These are phyloP conservation scores for Dendrobium officinale DNA, from an alignment of 106 monocot genomes.

Conservation along the genomic window DNA sequence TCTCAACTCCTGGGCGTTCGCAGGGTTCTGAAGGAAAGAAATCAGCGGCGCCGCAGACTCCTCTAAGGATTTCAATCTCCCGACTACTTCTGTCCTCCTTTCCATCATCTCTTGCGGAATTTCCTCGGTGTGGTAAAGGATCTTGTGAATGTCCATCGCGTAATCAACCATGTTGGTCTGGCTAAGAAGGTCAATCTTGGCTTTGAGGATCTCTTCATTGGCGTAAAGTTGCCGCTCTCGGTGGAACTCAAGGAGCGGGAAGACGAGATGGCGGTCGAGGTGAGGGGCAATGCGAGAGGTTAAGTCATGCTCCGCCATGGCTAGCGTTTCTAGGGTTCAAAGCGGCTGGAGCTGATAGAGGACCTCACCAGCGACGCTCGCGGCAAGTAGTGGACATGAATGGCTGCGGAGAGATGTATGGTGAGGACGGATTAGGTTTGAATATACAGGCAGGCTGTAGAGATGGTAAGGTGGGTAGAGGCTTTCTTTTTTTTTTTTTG, in stretches of 20 bases:
- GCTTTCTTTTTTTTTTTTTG: too few species aligned
- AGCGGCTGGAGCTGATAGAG: too few species aligned
- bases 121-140: constrained; percentile 76
- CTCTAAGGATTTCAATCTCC: constrained; percentile 69
- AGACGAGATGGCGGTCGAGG: constrained; percentile 83
- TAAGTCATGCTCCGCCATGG: constrained; percentile 71
- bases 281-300: constrained; percentile 68
- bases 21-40: constrained; percentile 62
- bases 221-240: constrained; percentile 78
- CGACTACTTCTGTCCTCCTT: constrained; percentile 69
- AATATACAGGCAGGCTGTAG: too few species aligned
- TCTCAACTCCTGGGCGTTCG: constrained; percentile 71
- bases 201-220: constrained; percentile 80
- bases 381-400: too few species aligned
- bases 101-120: constrained; percentile 88
- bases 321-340: background rate
- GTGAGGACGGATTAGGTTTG: too few species aligned
- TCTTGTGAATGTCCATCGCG: constrained; percentile 95
- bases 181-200: constrained; percentile 79
- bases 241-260: constrained; percentile 84
- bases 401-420: too few species aligned
- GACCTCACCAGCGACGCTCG: too few species aligned
- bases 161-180: constrained; percentile 97
- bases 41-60: constrained; percentile 78
- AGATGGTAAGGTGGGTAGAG: too few species aligned